Base-by-base conservation (phyloP, 768 basidiomycete species). In the Suillus ampliporus region DNA sequence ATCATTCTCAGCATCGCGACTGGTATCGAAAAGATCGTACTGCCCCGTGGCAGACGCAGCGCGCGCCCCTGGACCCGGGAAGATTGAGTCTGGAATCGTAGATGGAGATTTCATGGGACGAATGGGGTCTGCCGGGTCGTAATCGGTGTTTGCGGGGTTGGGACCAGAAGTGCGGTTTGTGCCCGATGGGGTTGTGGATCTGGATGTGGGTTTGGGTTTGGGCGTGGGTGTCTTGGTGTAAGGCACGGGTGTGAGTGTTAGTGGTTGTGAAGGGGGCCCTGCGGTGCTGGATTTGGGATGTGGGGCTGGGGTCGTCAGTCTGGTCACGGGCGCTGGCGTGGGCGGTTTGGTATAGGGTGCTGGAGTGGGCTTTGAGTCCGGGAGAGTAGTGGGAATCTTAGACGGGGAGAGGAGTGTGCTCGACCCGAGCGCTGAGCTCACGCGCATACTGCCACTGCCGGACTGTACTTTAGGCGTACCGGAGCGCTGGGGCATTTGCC, bases 11-110 rank as follows among this genome's bases (percentile, higher is more conserved):
- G 61, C 41, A 26, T 56, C 5, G 2, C 9, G n/a, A 5, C 1
- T 4, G 7, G 69, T 68, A 0, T 66, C 61, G 37, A 73, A 46
- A 1, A 1, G 5, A 34, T 51, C 19, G 46, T 65, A 65, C 8
- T 11, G 61, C 8, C 37, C 38, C 43, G 71, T 66, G 38, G 10
- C 17, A 56, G 37, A 40, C 23, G 17, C 17, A 38, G 5, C 5
- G 17, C 15, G 17, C 19, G 28, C 50, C 9, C 37, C 23, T 26
- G 6, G 10, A 56, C 11, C 37, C 11, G 23, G 37, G 23, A 56
- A 13, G 23, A 56, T 56, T 21, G 54, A 10, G 26, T 56, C 54
- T 19, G 23, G 38, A 26, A 38, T 38, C 1, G 54, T 56, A 40
- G 54, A 13, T 26, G 54, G 54, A 13, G 54, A 56, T 40, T 28